Base-by-base conservation (phyloP, 768 basidiomycete species). In the Termitomyces sp. region DNA sequence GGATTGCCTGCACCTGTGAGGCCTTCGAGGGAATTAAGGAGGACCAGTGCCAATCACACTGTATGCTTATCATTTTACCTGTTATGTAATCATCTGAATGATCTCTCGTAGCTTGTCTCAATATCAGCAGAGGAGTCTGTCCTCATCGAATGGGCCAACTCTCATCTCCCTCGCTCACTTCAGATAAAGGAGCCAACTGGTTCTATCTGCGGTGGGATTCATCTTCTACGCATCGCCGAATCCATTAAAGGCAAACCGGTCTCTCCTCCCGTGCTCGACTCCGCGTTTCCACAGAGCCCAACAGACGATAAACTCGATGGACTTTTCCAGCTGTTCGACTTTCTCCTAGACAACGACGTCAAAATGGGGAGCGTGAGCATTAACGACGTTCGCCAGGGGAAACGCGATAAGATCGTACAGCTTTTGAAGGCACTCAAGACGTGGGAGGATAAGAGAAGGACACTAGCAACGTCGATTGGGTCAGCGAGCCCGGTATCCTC, bases 331-430 rank as follows among this genome's bases (percentile, higher is more conserved):
- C 74, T 96, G 55, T 96, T 97, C 72, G 95, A 98, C 72, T 94
- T 92, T 72, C 72, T 97, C 55, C 80, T 98, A 48, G 93, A 95
- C 65, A 92, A 93, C 59, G 94, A 94, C 50, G 86, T 95, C 57
- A 88, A 89, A 73, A 91, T 96, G 78, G 94, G 90, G 9, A 84
- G 86, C 60, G 88, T 98, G 33, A 94, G 90, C 64, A 95, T 97
- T 72, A 96, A 96, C 67, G 96, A 98, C 71, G 79, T 98, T 35
- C 79, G 92, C 52, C 82, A 84, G 60, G 92, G 90, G 32, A 91
- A 88, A 68, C 77, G 84, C 49, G 87, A 89, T 46, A 94, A 92
- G 75, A 83, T 96, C 59, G 63, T 87, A 4, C 88, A 93, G 69
- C 74, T 98, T 35, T 68, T 98, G 65, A 84, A 78, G 63, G 88